Conservation (phyloP, 768 basidiomycete species). For the Kockovaella imperatae region DNA sequence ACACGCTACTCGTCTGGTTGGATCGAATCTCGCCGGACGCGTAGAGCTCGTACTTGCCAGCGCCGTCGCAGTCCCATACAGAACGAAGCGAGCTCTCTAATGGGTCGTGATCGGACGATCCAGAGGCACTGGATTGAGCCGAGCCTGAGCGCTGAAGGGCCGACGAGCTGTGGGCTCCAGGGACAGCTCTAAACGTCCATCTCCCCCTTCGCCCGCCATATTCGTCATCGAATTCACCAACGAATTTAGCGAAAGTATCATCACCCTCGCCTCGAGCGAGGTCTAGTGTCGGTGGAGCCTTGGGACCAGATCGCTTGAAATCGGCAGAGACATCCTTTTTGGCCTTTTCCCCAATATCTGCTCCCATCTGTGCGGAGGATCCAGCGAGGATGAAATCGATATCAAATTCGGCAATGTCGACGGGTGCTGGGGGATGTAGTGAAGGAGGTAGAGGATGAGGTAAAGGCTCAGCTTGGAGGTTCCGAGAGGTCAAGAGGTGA, state of each 20-base stretch:
- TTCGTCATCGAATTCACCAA: slow-evolving; percentile 45
- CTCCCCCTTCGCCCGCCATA: slow-evolving; percentile 43
- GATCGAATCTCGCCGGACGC: slow-evolving; percentile 36
- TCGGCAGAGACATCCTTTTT: slow-evolving; percentile 2
- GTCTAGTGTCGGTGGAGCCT: slow-evolving; percentile 27
- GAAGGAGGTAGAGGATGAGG: slow-evolving; percentile 44
- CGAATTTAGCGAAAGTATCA: slow-evolving; percentile 45
- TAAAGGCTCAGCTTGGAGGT: slow-evolving; percentile 38
- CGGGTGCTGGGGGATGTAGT: slow-evolving; percentile 41
- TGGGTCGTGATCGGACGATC: slow-evolving; percentile 1
- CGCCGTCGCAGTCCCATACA: slow-evolving; percentile 41
- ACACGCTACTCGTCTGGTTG: slow-evolving; percentile 20
- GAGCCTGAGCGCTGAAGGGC: slow-evolving; percentile 1
- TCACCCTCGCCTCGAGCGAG: slow-evolving; percentile 40
- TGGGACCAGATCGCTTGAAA: slow-evolving; percentile 3
- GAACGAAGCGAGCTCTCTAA: slow-evolving; percentile 6
- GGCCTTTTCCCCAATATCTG: slow-evolving; percentile 1
- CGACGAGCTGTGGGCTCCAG: no score
- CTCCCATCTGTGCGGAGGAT: slow-evolving; percentile 32
- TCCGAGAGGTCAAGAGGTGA: slow-evolving; percentile 38
- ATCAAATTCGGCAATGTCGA: slow-evolving; percentile 45
- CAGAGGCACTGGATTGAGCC: slow-evolving; percentile 14
- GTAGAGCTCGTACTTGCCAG: slow-evolving; percentile 36
- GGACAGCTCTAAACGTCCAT: slow-evolving; percentile 43
- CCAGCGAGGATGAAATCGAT: slow-evolving; percentile 46